phyloP scores from a whole-genome alignment of 2,329 filamentous ascomycete genomes.

The Venturia carpophila region DNA sequence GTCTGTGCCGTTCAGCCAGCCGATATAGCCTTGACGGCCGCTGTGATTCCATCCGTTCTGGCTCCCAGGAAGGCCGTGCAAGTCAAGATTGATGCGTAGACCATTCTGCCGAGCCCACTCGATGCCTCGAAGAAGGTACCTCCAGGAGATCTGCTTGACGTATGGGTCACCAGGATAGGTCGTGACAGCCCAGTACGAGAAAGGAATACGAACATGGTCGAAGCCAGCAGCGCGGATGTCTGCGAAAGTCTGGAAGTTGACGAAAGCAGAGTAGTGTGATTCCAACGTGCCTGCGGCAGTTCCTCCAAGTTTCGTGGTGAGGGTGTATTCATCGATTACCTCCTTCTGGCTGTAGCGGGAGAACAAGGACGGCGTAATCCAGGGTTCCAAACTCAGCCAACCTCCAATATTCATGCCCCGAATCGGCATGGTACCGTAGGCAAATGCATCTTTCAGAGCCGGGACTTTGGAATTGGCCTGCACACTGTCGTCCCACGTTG shows the following conservation, averaged over 20 bases:
- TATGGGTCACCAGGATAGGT: conserved; percentile 84
- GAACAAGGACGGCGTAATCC: conserved; percentile 92
- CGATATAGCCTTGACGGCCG: conserved; percentile 69
- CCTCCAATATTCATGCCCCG: conserved; percentile 89
- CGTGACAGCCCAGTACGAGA: conserved; percentile 87
- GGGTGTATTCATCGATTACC: conserved; percentile 83
- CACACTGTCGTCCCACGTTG: conserved; percentile 75
- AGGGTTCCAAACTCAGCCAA: conserved; percentile 89
- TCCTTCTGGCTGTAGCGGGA: conserved; percentile 51
- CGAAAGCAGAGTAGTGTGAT: conserved; percentile 82
- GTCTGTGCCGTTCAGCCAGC: conserved; percentile 87
- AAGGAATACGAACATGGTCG: conserved; percentile 94
- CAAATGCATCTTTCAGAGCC: conserved; percentile 66
- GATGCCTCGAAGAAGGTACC: conserved; percentile 85
- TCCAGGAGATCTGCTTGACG: conserved; percentile 77
- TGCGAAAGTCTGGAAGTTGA: conserved; percentile 74
- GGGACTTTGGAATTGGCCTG: conserved; percentile 74
- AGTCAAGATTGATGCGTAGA: conserved; percentile 82
- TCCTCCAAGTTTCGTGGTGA: conserved; percentile 62
- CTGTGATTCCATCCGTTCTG: conserved; percentile 99
- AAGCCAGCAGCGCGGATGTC: conserved; percentile 82
- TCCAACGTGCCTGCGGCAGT: conserved; percentile 63
- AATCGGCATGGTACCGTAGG: conserved; percentile 71
- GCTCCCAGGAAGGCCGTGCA: conserved; percentile 84
- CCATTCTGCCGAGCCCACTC: conserved; percentile 93